phyloP scores from a whole-genome alignment of 2,329 filamentous ascomycete species.

The Orbilia brochopaga region DNA sequence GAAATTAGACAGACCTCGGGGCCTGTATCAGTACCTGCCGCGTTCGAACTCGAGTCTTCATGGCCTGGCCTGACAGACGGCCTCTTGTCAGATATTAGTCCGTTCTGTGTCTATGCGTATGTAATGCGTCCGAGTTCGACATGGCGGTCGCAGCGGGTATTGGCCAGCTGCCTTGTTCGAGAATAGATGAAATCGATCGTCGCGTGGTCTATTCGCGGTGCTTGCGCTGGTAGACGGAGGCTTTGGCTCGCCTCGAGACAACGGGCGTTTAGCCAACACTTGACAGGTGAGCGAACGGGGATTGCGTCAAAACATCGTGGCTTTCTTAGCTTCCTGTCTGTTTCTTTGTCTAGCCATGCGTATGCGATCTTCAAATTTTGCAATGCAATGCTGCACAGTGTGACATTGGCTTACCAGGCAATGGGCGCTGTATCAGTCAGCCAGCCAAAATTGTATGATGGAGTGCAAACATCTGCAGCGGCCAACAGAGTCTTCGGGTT shows the following conservation, averaged over 20 bases:
- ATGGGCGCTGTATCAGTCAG: neutral
- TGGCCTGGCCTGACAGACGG: slow-evolving; percentile 17
- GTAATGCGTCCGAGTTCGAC: slow-evolving; percentile 1
- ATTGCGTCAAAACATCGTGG: slow-evolving; percentile 1
- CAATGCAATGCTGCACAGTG: neutral
- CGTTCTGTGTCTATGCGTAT: neutral
- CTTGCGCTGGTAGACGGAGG: neutral
- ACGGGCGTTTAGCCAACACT: neutral
- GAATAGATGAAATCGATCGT: neutral
- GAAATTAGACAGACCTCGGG: slow-evolving; percentile 38
- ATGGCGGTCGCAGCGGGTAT: slow-evolving; percentile 22
- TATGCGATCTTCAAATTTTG: neutral
- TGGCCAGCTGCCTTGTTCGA: slow-evolving; percentile 31
- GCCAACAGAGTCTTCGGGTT: neutral
- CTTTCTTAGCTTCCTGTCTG: neutral
- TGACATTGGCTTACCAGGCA: neutral
- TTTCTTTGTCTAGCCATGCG: neutral
- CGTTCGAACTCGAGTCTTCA: slow-evolving; percentile 25
- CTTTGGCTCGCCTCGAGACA: slow-evolving; percentile 4
- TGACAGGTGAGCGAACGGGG: neutral
- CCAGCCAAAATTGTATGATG: neutral
- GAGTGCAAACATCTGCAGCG: slow-evolving; percentile 2
- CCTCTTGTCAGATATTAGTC: neutral
- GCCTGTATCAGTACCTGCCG: slow-evolving; percentile 35
- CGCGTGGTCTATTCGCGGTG: neutral